Evolutionary conservation across 257 asterid genomes (phyloP).

Genomic region (Ehretia macrophylla): DNA sequence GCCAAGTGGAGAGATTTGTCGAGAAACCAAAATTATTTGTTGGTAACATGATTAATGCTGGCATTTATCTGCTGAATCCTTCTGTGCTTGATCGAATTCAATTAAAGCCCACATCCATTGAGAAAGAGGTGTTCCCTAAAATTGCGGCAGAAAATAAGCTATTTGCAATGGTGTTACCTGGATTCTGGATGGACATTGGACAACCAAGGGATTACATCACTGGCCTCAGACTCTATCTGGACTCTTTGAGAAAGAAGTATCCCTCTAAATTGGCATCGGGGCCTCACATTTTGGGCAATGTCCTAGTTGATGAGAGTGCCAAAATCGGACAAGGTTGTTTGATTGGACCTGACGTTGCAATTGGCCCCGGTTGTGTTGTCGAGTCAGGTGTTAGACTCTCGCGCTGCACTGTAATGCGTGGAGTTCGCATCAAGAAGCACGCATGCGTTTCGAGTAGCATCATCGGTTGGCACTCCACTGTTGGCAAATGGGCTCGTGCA

Average conservation of each 20-base stretch:
- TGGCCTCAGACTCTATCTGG: constrained; percentile 65
- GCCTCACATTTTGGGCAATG: constrained; percentile 54
- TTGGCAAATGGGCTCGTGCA: constrained; percentile 33
- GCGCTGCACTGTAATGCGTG: constrained; percentile 70
- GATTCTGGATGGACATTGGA: constrained; percentile 87
- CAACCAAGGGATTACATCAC: constrained; percentile 76
- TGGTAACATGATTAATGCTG: constrained; percentile 78
- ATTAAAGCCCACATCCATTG: constrained; percentile 73
- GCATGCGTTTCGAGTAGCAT: constrained; percentile 37
- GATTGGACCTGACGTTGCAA: constrained; percentile 77
- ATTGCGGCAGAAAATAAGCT: constrained; percentile 54
- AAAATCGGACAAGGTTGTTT: constrained; percentile 71
- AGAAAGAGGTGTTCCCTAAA: constrained; percentile 69
- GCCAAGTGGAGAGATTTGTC: constrained; percentile 67
- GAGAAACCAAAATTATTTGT: constrained; percentile 77
- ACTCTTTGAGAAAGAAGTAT: constrained; percentile 44
- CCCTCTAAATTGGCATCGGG: constrained; percentile 52
- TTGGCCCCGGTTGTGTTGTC: constrained; percentile 61
- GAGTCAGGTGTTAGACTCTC: constrained; percentile 78
- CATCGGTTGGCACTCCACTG: constrained; percentile 37
- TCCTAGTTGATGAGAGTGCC: constrained; percentile 60
- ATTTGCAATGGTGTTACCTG: constrained; percentile 69
- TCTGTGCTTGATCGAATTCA: constrained; percentile 60
- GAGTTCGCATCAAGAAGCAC: constrained; percentile 67
- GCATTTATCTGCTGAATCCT: constrained; percentile 65